Percentiles rank a stretch among this genome's conserved stretches.
Conservation (phyloP, 108 stramenopile genomes). For the Conticribra guillardii region DNA sequence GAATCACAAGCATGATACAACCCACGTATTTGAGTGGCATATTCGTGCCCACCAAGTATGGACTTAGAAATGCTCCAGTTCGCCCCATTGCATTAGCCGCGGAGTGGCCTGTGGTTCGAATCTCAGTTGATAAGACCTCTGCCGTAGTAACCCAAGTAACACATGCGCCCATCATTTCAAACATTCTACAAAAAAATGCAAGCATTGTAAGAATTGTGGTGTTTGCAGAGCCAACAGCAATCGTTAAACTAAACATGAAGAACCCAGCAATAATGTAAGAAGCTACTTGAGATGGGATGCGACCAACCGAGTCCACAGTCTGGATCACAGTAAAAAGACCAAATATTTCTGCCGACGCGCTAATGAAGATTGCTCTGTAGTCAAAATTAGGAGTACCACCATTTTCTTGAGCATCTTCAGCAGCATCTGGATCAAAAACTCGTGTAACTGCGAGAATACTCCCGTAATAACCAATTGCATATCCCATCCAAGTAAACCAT, state of each 20-base stretch:
- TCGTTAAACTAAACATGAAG: constrained; percentile 35
- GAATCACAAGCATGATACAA: constrained; percentile 27
- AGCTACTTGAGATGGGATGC: constrained; percentile 64
- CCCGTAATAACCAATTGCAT: constrained; percentile 74
- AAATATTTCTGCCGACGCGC: constrained; percentile 69
- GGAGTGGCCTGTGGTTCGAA: constrained; percentile 76
- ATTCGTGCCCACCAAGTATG: constrained; percentile 61
- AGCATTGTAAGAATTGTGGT: constrained; percentile 25
- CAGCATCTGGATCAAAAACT: constrained; percentile 50
- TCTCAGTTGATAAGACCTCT: constrained; percentile 80
- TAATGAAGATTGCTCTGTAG: constrained; percentile 69
- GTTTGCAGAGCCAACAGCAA: constrained; percentile 15
- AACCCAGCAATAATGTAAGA: constrained; percentile 66
- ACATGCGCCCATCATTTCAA: constrained; percentile 75
- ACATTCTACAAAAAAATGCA: constrained; percentile 68
- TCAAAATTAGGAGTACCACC: constrained; percentile 55
- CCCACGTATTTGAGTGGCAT: constrained; percentile 43
- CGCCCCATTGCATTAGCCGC: constrained; percentile 80
- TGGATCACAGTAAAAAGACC: constrained; percentile 70
- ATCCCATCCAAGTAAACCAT: constrained; percentile 66
- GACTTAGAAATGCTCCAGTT: constrained; percentile 66
- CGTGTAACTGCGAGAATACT: constrained; percentile 54
- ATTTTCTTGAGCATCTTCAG: constrained; percentile 14
- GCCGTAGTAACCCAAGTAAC: constrained; percentile 78
- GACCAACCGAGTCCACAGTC: constrained; percentile 64